Evolutionary conservation across 352 stramenopile species (phyloP).

Genomic region (Chrysophaeum taylorii): DNA sequence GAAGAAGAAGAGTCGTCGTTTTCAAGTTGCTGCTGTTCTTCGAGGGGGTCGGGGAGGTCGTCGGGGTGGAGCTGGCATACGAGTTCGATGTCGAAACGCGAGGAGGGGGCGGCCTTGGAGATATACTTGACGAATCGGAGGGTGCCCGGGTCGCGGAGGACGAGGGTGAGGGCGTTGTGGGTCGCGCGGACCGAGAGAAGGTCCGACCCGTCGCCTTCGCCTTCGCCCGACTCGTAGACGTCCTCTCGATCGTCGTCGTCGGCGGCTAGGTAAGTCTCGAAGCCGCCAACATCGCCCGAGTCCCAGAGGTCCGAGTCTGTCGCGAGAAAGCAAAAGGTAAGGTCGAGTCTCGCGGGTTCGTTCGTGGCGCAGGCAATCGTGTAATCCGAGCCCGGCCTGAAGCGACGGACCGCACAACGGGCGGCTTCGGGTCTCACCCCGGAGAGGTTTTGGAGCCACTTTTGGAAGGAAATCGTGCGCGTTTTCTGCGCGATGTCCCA

Average conservation of each 20-base stretch:
- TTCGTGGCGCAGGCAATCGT: constrained; percentile 59
- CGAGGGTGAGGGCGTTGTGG: constrained; percentile 74
- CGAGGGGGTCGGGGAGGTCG: constrained; percentile 1
- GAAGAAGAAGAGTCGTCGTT: too few relatives aligned
- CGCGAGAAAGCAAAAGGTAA: constrained; percentile 47
- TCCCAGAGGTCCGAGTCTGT: neutral
- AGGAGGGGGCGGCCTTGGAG: constrained; percentile 56
- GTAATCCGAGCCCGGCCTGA: constrained; percentile 76
- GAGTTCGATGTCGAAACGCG: constrained; percentile 61
- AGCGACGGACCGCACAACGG: constrained; percentile 52
- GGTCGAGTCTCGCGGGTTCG: constrained; percentile 40
- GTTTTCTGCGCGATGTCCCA: constrained; percentile 21
- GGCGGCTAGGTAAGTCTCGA: constrained; percentile 74
- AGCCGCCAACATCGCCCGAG: constrained; percentile 51
- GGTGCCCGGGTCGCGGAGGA: constrained; percentile 65
- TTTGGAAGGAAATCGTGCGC: constrained; percentile 37
- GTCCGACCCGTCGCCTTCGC: constrained; percentile 56
- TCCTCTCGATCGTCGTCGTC: constrained; percentile 50
- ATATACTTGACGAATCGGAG: constrained; percentile 87
- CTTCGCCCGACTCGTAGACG: constrained; percentile 1
- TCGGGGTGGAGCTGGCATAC: constrained; percentile 1
- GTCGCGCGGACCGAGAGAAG: constrained; percentile 67
- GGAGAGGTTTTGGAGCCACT: constrained; percentile 46
- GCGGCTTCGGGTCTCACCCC: constrained; percentile 39
- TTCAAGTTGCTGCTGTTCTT: too few relatives aligned